Base-by-base conservation (phyloP, 305 asterid species). In the Fraxinus greggii region DNA sequence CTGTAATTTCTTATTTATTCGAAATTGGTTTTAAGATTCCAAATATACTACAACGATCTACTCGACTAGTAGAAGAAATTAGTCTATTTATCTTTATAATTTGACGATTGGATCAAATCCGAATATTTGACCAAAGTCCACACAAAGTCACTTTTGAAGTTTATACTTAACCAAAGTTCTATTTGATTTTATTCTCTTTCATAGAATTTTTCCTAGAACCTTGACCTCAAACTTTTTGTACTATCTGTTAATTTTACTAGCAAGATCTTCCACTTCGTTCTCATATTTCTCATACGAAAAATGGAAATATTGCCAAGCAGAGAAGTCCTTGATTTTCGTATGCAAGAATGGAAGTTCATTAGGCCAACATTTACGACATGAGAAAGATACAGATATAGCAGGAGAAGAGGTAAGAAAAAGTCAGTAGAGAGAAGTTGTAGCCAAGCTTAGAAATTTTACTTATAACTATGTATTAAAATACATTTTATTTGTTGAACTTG, bases 261-360 rank as follows among this genome's bases (percentile, higher is more conserved):
- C 77, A 32, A 87, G 76, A 87, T 85, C 67, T 48, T 88, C 93
- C 1, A 86, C 87, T 85, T 87, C 92, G 77, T 86, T 91, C 88
- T 88, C 92, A 36, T 87, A 90, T 75, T 36, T 40, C 76, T 90
- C 92, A 7, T 90, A 89, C 23, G 88, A 26, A 72, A 45, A 89
- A 81, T 10, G 90, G 92, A 35, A 92, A 75, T 75, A 89, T 87
- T 85, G 84, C 91, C 88, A 85, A 0, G 81, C 90, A 89, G 45
- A 89, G 81, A 75, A 89, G 35, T 8, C 92, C 92, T 92, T 78
- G n/a, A 54, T 54, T 59, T 23, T 77, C 65, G 36, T 28, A 81
- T 54, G 5, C 56, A 51, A 80, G 77, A 21, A 13, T 0, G 63
- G 63, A 51, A 51, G 63, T n/a, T 51, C 17, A 51, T 24, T 67